These are phyloP conservation scores for Hypoxylon subgilvum DNA, from an alignment of 495 filamentous ascomycete genomes.

Conservation along the genomic window DNA sequence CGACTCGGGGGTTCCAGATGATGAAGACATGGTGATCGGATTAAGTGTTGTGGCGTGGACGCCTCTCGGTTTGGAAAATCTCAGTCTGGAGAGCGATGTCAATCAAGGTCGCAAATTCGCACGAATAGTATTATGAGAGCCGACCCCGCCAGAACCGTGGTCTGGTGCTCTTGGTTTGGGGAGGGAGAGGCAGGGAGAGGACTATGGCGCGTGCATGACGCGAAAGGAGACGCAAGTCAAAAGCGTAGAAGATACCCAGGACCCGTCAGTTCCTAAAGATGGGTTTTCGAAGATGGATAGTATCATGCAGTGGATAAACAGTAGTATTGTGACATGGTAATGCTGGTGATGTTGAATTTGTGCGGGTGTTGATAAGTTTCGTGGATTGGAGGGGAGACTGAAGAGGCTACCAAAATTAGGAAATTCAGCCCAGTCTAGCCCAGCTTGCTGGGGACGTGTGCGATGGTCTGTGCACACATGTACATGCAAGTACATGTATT, in stretches of 20 bases:
- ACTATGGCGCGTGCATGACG: conserved; percentile 35
- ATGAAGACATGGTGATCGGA: conserved; percentile 62
- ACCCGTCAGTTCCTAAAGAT: not conserved
- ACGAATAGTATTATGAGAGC: conserved; percentile 8
- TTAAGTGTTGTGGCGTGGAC: not conserved
- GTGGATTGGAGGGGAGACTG: conserved; percentile 5
- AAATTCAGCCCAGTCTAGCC: conserved; percentile 37
- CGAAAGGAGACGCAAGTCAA: not conserved
- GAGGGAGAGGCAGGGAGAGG: not conserved
- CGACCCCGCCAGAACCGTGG: conserved; percentile 17
- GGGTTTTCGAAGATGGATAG: conserved; percentile 16
- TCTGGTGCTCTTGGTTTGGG: conserved; percentile 16
- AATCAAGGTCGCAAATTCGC: conserved; percentile 1
- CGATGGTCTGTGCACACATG: too few species aligned
- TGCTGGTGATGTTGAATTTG: not conserved
- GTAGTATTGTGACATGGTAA: conserved; percentile 10
- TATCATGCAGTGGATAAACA: conserved; percentile 23
- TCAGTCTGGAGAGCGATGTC: not conserved
- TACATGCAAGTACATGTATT: not conserved
- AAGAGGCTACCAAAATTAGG: conserved; percentile 31
- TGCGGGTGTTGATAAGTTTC: conserved; percentile 28
- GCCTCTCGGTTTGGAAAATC: not conserved
- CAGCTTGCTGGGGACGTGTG: too few species aligned
- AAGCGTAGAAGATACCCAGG: not conserved
- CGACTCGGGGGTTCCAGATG: conserved; percentile 84